phyloP scores from a whole-genome alignment of 352 stramenopile genomes.

The Phytophthora colocasiae region DNA sequence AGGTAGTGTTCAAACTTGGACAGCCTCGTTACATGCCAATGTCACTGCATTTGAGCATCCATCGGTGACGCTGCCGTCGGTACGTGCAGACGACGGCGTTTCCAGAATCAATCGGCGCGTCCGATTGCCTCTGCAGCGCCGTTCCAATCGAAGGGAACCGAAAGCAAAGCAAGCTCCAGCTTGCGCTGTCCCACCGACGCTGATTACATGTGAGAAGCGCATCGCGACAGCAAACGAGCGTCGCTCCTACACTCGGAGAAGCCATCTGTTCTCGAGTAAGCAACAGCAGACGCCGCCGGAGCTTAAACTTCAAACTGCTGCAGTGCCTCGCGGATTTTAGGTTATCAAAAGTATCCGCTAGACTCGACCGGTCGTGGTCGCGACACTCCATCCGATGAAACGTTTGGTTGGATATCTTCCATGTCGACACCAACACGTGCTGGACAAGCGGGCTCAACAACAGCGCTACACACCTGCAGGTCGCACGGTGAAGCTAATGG shows the following conservation, averaged over 20 bases:
- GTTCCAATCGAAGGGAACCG: slow-evolving; percentile 29
- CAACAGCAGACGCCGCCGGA: neutral
- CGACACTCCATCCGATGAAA: slow-evolving; percentile 22
- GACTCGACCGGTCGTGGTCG: slow-evolving; percentile 34
- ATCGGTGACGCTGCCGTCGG: slow-evolving; percentile 2
- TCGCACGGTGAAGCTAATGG: slow-evolving; percentile 7
- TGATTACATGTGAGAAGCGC: slow-evolving; percentile 24
- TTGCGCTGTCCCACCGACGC: neutral
- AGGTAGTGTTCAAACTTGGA: no score
- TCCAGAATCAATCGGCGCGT: slow-evolving; percentile 29
- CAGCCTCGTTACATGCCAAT: slow-evolving; percentile 4
- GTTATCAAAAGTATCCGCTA: slow-evolving; percentile 35
- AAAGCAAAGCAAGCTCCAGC: slow-evolving; percentile 1
- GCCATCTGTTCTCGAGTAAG: slow-evolving; percentile 33
- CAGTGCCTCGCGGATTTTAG: slow-evolving; percentile 11
- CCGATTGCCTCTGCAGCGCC: slow-evolving; percentile 11
- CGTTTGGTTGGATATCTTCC: slow-evolving; percentile 22
- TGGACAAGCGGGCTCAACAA: neutral
- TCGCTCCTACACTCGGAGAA: slow-evolving; percentile 4
- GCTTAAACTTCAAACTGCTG: neutral
- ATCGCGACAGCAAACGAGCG: slow-evolving; percentile 24
- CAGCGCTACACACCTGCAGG: slow-evolving; percentile 6
- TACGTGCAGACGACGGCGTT: slow-evolving; percentile 19
- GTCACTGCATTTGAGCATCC: no score
- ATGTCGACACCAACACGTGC: slow-evolving; percentile 30